A percentile compares a stretch with the other conserved stretches of the same genome.
These are phyloP conservation scores for Sporothrix luriei DNA, from an alignment of 2,329 filamentous ascomycete genomes.

Conservation along the genomic window DNA sequence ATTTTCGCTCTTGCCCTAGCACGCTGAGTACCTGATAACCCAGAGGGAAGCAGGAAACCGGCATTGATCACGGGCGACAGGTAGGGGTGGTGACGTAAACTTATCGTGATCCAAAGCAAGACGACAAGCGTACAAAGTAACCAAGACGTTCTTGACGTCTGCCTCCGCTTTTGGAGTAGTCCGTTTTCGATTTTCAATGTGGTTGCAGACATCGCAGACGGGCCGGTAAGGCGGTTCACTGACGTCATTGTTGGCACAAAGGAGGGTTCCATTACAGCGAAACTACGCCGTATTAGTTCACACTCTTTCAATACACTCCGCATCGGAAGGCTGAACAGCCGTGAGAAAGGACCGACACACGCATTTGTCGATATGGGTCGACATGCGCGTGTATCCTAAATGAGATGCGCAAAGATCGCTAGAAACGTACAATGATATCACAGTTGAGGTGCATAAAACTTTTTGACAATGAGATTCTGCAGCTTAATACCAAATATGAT, in stretches of 20 bases:
- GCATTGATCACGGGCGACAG: too few relatives aligned
- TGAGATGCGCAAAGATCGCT: neutral
- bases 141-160: neutral
- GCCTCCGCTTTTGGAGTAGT: neutral
- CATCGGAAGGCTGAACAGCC: neutral
- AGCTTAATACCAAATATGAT: too few relatives aligned
- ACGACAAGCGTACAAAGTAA: neutral
- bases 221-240: neutral
- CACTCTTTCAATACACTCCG: neutral
- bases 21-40: too few relatives aligned
- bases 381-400: neutral
- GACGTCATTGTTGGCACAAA: conserved; percentile 17
- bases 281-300: too few relatives aligned
- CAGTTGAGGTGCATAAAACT: neutral
- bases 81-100: conserved; percentile 4
- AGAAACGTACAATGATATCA: conserved; percentile 11
- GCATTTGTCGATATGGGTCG: too few relatives aligned
- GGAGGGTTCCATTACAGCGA: too few relatives aligned
- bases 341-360: neutral
- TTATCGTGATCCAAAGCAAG: neutral
- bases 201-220: conserved; percentile 10
- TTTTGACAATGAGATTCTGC: too few relatives aligned
- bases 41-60: neutral
- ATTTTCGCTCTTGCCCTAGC: too few relatives aligned
- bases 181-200: neutral